Percentiles rank a stretch among this genome's conserved stretches.
phyloP scores from a whole-genome alignment of 306 rosid genomes.

The Ammopiptanthus mongolicus region DNA sequence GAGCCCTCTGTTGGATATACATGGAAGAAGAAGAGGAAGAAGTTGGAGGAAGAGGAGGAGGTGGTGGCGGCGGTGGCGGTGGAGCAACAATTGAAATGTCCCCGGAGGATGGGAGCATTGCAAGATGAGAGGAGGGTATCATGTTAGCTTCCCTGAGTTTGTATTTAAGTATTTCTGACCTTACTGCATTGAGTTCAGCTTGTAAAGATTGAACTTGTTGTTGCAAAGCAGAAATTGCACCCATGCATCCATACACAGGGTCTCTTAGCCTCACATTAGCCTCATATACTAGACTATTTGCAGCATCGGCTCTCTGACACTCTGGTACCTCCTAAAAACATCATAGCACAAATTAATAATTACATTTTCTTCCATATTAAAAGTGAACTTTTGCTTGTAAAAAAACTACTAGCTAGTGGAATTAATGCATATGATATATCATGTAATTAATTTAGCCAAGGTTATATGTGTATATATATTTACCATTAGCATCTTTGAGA shows the following conservation, averaged over 20 bases:
- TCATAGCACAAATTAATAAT: neutral
- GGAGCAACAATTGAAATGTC: constrained; percentile 48
- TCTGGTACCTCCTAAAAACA: constrained; percentile 72
- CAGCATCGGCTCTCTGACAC: constrained; percentile 82
- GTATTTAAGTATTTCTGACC: constrained; percentile 75
- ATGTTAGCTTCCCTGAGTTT: constrained; percentile 66
- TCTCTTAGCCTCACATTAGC: constrained; percentile 97
- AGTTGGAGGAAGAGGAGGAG: constrained; percentile 31
- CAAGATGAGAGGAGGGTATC: constrained; percentile 32
- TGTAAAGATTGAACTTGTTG: constrained; percentile 86
- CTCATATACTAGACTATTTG: constrained; percentile 91
- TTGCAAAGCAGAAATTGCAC: constrained; percentile 89
- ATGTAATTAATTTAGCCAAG: neutral
- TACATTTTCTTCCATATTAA: neutral
- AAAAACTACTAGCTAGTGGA: neutral
- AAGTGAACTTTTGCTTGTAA: neutral
- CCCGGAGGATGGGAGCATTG: constrained; percentile 48
- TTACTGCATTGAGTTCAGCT: constrained; percentile 74
- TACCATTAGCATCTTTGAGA: constrained; percentile 95
- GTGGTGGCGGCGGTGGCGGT: constrained; percentile 40
- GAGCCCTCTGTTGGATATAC: constrained; percentile 38
- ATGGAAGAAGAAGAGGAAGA: constrained; percentile 55
- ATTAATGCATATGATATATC: neutral
- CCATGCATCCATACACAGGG: constrained; percentile 99
- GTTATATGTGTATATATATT: neutral